Base-by-base conservation (phyloP, 495 filamentous ascomycete genomes). In the Xylaria scruposa region DNA sequence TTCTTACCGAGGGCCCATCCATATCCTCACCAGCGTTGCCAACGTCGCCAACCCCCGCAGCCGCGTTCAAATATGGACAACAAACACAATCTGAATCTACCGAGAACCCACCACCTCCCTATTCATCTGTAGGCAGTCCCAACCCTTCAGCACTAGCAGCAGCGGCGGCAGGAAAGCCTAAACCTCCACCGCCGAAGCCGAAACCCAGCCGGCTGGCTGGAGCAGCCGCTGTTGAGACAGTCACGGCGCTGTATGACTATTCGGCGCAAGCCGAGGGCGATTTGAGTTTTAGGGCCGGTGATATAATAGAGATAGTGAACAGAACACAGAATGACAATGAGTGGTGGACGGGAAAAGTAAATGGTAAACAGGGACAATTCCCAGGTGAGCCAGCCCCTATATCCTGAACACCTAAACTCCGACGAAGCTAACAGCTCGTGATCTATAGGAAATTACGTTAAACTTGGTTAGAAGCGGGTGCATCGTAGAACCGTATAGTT, bases 191-290 rank as follows among this genome's bases (percentile, higher is more conserved):
- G 21, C 95, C 95, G 26, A 93, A 92, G 81, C 94, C 95, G 9
- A 98, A 98, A 83, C 96, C 95, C 5, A 87, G 85, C 42, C 85
- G 89, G 51, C 87, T 98, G 49, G 88, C 83, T 78, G 91, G 87
- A n/a, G 85, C 83, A n/a, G 87, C 88, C 2, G 78, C 82, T 10
- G 79, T 82, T 6, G 94, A 98, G 81, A 94, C 88, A 7, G 94
- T 90, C 36, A 94, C 90, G 13, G 94, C 94, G 19, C 80, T 97
- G 62, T 99, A 98, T 76, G 96, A 98, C 78, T 99, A 97, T 78
- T 93, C 97, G 72, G 96, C 96, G 24, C 94, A 98, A 76, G 95
- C 95, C 3, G 95, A 97, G 68, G 94, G 94, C 1, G 96, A 99
- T 79, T 85, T 99, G 66, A 97, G 92, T 76, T 99, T 99, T 78